Conservation (phyloP, 306 rosid species). For the Medicago lupulina region DNA sequence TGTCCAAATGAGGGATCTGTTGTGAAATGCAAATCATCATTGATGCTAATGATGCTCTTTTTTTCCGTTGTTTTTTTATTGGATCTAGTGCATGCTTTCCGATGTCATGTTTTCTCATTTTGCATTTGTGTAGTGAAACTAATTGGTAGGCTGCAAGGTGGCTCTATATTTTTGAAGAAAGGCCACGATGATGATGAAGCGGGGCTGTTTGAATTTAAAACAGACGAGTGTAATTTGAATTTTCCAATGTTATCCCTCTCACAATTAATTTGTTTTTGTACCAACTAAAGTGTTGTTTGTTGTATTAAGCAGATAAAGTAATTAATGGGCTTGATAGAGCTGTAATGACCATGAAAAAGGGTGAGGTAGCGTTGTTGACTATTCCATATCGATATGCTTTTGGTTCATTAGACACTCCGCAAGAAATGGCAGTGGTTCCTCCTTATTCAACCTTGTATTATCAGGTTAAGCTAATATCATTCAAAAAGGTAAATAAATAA, state of each 20-base stretch:
- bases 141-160: slow-evolving; percentile 84
- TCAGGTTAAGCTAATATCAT: slow-evolving; percentile 82
- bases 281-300: background rate
- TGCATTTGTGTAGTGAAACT: slow-evolving; percentile 63
- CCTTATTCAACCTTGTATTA: slow-evolving; percentile 76
- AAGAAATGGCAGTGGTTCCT: slow-evolving; percentile 83
- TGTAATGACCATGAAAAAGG: slow-evolving; percentile 85
- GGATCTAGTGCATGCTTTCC: background rate
- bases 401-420: slow-evolving; percentile 67
- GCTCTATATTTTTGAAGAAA: slow-evolving; percentile 75
- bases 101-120: background rate
- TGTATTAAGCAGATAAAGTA: slow-evolving; percentile 71
- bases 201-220: no score
- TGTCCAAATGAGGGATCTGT: slow-evolving; percentile 86
- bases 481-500: slow-evolving; percentile 63
- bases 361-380: slow-evolving; percentile 77
- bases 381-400: slow-evolving; percentile 86
- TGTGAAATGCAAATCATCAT: slow-evolving; percentile 59
- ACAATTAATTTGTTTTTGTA: background rate
- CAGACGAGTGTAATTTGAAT: slow-evolving; percentile 74
- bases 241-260: background rate
- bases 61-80: background rate
- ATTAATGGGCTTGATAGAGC: slow-evolving; percentile 92
- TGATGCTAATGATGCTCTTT: background rate
- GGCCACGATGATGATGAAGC: no score